Percentiles rank a stretch among this genome's conserved stretches.
Conservation (phyloP, 2,329 filamentous ascomycete genomes). For the Phaeosphaeriaceae sp. region DNA sequence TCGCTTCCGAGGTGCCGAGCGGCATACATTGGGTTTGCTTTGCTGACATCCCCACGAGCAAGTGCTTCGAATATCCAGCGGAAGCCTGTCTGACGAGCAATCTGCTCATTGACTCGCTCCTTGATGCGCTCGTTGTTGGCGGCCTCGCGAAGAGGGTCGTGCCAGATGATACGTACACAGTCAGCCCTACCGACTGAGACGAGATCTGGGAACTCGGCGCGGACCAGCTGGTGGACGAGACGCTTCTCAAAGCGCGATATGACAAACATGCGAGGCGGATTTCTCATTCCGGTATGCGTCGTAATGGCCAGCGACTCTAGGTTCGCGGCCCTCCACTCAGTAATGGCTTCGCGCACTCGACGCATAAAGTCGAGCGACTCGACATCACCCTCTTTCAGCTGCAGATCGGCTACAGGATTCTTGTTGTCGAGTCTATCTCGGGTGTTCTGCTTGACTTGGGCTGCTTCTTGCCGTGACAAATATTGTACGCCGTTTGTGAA, state of each 20-base stretch:
- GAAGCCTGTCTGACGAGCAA: constrained; percentile 57
- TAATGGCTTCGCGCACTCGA: constrained; percentile 55
- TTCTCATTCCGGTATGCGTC: constrained; percentile 34
- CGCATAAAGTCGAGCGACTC: constrained; percentile 62
- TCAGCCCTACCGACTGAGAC: constrained; percentile 53
- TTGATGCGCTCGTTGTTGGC: constrained; percentile 48
- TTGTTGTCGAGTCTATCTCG: constrained; percentile 52
- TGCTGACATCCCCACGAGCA: constrained; percentile 44
- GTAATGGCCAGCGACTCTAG: constrained; percentile 35
- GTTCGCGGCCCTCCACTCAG: constrained; percentile 52
- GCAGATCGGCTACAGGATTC: constrained; percentile 51
- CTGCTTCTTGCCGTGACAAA: constrained; percentile 67
- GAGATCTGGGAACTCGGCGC: constrained; percentile 64
- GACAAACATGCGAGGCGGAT: constrained; percentile 17
- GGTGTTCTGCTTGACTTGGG: constrained; percentile 55
- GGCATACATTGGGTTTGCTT: constrained; percentile 47
- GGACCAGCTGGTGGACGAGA: constrained; percentile 71
- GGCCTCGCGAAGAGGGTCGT: constrained; percentile 55
- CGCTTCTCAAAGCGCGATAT: constrained; percentile 66
- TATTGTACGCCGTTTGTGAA: constrained; percentile 68
- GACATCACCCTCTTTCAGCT: constrained; percentile 60
- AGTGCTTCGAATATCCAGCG: constrained; percentile 60
- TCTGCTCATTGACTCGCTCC: constrained; percentile 50
- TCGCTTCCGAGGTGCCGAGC: constrained; percentile 44
- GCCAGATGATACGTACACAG: constrained; percentile 52